Evolutionary conservation across 176 grass and related monocot genomes (phyloP).

Genomic region (Bothriochloa decipiens): DNA sequence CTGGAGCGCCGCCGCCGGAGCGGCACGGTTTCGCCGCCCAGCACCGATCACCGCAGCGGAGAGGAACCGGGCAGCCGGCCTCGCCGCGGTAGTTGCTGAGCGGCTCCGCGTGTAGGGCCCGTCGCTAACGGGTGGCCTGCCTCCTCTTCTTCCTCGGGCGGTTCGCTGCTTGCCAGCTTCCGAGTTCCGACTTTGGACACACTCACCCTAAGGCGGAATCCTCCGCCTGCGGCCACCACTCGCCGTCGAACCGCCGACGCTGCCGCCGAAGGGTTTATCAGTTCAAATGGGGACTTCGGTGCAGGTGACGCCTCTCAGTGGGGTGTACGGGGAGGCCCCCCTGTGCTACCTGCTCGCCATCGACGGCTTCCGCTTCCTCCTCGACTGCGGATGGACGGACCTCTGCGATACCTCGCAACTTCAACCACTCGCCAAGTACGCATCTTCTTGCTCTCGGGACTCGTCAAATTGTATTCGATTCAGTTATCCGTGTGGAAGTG

Average conservation of each 20-base stretch:
- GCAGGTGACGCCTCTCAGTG: conserved; percentile 85
- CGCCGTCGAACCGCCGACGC: background rate
- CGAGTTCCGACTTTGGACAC: too few relatives aligned
- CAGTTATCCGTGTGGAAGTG: background rate
- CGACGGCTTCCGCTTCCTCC: conserved; percentile 89
- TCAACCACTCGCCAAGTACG: conserved; percentile 77
- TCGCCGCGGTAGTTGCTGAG: too few relatives aligned
- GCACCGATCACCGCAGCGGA: too few relatives aligned
- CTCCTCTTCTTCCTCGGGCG: too few relatives aligned
- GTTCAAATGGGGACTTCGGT: conserved; percentile 83
- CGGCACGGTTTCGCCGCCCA: too few relatives aligned
- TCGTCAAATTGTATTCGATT: background rate
- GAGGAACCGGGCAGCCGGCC: too few relatives aligned
- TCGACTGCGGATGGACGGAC: conserved; percentile 98
- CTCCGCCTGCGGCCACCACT: conserved; percentile 27
- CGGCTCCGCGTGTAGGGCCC: too few relatives aligned
- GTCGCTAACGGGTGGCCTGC: too few relatives aligned
- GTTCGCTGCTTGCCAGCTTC: too few relatives aligned
- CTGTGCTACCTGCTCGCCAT: conserved; percentile 83
- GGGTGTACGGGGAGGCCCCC: conserved; percentile 75
- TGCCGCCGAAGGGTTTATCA: conserved; percentile 1
- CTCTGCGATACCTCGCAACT: conserved; percentile 84
- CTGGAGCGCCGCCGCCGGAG: too few relatives aligned
- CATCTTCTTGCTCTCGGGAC: background rate
- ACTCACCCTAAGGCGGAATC: background rate